Conservation (phyloP, 345 rosid species). For the Euphorbia lathyris region DNA sequence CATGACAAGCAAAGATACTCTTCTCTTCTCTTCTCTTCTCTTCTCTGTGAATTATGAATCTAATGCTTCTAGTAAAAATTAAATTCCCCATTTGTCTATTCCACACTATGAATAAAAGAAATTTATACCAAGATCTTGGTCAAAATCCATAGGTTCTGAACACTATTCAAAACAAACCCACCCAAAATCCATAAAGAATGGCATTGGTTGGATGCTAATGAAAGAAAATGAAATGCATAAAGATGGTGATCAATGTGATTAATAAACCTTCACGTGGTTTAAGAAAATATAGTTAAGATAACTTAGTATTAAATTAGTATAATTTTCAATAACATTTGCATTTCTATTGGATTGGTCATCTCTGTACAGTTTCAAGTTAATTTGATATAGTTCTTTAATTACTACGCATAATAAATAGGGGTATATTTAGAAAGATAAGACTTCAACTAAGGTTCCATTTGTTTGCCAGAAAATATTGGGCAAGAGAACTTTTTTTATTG, state of each 20-base stretch:
- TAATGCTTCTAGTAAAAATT: neutral
- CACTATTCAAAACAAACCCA: neutral
- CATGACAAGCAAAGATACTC: neutral
- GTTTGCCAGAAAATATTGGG: no score
- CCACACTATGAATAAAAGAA: neutral
- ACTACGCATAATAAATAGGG: no score
- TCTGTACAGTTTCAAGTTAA: no score
- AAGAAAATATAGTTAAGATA: no score
- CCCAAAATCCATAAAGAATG: slow-evolving; percentile 2
- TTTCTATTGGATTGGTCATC: no score
- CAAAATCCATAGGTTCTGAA: neutral
- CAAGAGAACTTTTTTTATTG: no score
- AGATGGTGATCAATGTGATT: neutral
- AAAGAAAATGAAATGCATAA: neutral
- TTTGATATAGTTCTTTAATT: no score
- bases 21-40: neutral
- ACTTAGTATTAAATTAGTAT: no score
- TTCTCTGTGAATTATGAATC: neutral
- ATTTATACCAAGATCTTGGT: neutral
- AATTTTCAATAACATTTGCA: no score
- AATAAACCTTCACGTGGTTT: no score
- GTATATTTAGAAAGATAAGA: no score
- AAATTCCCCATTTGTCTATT: neutral
- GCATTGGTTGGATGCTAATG: neutral
- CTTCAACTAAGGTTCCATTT: no score